Percentiles rank a stretch among this genome's conserved stretches.
Conservation (phyloP, 2,329 filamentous ascomycete species). For the Colletotrichum tanaceti region DNA sequence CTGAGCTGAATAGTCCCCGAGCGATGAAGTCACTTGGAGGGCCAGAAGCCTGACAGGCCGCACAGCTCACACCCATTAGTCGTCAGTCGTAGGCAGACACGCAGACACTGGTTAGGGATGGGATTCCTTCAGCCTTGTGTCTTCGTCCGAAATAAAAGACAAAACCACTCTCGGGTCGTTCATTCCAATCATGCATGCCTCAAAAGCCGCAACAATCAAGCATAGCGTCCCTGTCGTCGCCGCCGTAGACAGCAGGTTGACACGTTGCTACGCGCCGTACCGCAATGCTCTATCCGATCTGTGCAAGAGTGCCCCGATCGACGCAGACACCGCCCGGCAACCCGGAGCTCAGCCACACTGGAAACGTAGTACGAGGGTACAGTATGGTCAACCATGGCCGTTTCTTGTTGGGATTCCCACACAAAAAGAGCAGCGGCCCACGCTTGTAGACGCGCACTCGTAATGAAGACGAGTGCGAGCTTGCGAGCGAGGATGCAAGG, state of each 20-base stretch:
- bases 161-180: not conserved
- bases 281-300: conserved; percentile 26
- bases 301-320: conserved; percentile 26
- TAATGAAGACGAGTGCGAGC: conserved; percentile 20
- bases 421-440: conserved; percentile 11
- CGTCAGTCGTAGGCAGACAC: not conserved
- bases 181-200: not conserved
- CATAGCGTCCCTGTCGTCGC: conserved; percentile 11
- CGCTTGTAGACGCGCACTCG: not conserved
- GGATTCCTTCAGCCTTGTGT: conserved; percentile 26
- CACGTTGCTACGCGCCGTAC: conserved; percentile 10
- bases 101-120: too few species aligned
- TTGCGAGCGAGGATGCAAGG: not conserved
- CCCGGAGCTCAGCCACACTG: conserved; percentile 39
- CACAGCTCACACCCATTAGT: conserved; percentile 9
- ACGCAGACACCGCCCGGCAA: conserved; percentile 37
- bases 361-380: conserved; percentile 28
- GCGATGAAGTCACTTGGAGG: conserved; percentile 33
- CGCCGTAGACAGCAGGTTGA: conserved; percentile 21
- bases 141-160: not conserved
- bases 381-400: conserved; percentile 15
- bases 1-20: conserved; percentile 24
- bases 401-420: conserved; percentile 18
- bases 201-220: conserved; percentile 1
- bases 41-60: not conserved